phyloP scores from a whole-genome alignment of 768 basidiomycete species.

The Sarcomyxa edulis region DNA sequence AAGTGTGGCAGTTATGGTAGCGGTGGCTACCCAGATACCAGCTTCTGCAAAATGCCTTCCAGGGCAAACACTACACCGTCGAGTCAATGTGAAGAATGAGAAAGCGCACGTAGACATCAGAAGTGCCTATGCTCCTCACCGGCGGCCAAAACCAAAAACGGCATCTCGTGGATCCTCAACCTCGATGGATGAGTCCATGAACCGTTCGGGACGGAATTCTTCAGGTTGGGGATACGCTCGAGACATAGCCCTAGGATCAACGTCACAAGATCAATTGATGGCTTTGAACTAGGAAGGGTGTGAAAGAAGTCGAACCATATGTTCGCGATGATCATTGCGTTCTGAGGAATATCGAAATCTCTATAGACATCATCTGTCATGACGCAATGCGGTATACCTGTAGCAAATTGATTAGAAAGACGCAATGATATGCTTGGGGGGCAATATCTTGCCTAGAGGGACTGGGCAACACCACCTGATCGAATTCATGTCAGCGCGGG shows the following conservation, averaged over 20 bases:
- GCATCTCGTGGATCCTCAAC: slow-evolving; percentile 41
- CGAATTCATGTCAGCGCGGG: slow-evolving; percentile 4
- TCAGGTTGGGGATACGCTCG: slow-evolving; percentile 39
- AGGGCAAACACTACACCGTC: slow-evolving; percentile 41
- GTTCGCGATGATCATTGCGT: slow-evolving; percentile 39
- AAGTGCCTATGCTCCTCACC: slow-evolving; percentile 24
- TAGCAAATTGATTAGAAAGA: not conserved
- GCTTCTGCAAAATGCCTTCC: slow-evolving; percentile 48
- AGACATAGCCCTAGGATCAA: slow-evolving; percentile 18
- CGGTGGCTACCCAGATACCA: slow-evolving; percentile 39
- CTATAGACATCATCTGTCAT: slow-evolving; percentile 48
- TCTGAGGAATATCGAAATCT: slow-evolving; percentile 40
- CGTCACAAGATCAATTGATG: not conserved
- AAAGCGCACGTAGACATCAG: slow-evolving; percentile 1
- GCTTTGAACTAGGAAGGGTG: not conserved
- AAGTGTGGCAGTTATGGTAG: slow-evolving; percentile 39
- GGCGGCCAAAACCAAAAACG: slow-evolving; percentile 55
- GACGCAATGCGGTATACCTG: slow-evolving; percentile 42
- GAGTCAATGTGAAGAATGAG: slow-evolving; percentile 1
- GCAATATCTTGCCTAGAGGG: slow-evolving; percentile 25
- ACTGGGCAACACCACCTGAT: slow-evolving; percentile 43
- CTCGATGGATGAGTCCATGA: slow-evolving; percentile 24
- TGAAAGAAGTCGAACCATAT: slow-evolving; percentile 5
- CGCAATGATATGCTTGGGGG: not conserved
- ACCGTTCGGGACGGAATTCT: slow-evolving; percentile 46